Percentiles rank a stretch among this genome's conserved stretches.
Conservation (phyloP, 495 filamentous ascomycete species). For the Hypoxylon perforatum region DNA sequence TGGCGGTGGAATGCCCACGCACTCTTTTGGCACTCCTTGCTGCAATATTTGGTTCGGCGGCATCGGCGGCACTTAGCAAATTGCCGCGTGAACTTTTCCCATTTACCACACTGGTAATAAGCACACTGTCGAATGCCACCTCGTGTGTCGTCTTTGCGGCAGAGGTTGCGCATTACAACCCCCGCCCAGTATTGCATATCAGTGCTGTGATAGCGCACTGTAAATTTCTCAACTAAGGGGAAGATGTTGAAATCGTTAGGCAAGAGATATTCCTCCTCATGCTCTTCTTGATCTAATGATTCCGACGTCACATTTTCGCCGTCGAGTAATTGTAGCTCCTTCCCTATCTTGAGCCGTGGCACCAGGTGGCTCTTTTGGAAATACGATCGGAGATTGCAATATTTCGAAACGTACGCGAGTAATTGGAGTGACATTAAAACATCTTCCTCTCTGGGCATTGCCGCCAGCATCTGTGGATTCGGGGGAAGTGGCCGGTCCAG, state of each 20-base stretch:
- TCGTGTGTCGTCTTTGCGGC: slow-evolving; percentile 93
- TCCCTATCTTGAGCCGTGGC: slow-evolving; percentile 88
- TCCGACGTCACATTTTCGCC: slow-evolving; percentile 60
- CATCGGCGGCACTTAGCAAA: slow-evolving; percentile 98
- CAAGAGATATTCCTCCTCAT: slow-evolving; percentile 89
- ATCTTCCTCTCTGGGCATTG: slow-evolving; percentile 96
- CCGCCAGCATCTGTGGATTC: slow-evolving; percentile 76
- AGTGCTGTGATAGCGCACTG: slow-evolving; percentile 88
- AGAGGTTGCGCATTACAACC: slow-evolving; percentile 98
- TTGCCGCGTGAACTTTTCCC: slow-evolving; percentile 94
- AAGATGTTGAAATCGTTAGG: slow-evolving; percentile 98
- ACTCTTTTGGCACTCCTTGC: slow-evolving; percentile 99
- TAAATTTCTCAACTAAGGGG: slow-evolving; percentile 97
- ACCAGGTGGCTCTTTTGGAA: slow-evolving; percentile 96
- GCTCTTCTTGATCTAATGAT: slow-evolving; percentile 62
- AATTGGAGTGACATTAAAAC: slow-evolving; percentile 98
- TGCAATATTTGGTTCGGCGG: slow-evolving; percentile 98
- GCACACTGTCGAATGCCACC: slow-evolving; percentile 97
- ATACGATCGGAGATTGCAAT: slow-evolving; percentile 93
- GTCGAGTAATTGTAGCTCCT: slow-evolving; percentile 82
- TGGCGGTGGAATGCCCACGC: slow-evolving; percentile 98
- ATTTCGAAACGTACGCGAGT: slow-evolving; percentile 97
- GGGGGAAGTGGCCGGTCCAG: slow-evolving; percentile 74
- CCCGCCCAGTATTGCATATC: slow-evolving; percentile 99
- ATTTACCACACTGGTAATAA: slow-evolving; percentile 96